These are phyloP conservation scores for Trypanosoma congolense DNA, from an alignment of 208 protist species.

Conservation along the genomic window DNA sequence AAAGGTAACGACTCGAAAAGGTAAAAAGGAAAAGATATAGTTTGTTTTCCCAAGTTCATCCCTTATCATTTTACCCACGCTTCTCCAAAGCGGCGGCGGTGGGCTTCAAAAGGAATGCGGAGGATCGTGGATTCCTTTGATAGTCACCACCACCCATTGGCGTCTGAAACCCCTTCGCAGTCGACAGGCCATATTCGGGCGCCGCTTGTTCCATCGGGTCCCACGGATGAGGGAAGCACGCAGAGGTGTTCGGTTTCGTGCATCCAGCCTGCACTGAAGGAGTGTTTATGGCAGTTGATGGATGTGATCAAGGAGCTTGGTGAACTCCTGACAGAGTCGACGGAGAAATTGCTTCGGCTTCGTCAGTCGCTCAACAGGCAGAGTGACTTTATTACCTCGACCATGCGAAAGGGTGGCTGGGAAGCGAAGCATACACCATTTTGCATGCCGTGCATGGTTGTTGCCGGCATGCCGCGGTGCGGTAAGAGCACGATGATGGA, in stretches of 20 bases:
- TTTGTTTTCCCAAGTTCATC: too few species aligned
- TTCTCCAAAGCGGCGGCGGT: too few species aligned
- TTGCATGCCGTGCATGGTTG: slow-evolving; percentile 17
- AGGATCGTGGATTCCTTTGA: too few species aligned
- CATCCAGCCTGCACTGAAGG: background rate
- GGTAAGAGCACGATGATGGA: slow-evolving; percentile 15
- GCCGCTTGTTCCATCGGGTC: too few species aligned
- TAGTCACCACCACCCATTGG: too few species aligned
- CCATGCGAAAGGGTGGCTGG: background rate
- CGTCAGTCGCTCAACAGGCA: slow-evolving; percentile 29
- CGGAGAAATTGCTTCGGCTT: slow-evolving; percentile 50
- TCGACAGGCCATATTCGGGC: too few species aligned
- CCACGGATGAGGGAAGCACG: too few species aligned
- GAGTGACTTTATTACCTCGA: slow-evolving; percentile 20
- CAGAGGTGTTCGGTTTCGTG: background rate
- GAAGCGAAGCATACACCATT: background rate
- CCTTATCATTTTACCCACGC: too few species aligned
- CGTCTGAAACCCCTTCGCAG: too few species aligned
- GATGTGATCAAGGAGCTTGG: slow-evolving; percentile 23
- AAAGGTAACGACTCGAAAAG: too few species aligned
- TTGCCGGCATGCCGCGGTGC: slow-evolving; percentile 7
- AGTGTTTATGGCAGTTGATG: slow-evolving; percentile 18
- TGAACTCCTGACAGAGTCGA: slow-evolving; percentile 30
- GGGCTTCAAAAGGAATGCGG: too few species aligned
- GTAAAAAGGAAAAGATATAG: too few species aligned